These are phyloP conservation scores for Alternaria ethzedia DNA, from an alignment of 2,329 filamentous ascomycete genomes.

Conservation along the genomic window DNA sequence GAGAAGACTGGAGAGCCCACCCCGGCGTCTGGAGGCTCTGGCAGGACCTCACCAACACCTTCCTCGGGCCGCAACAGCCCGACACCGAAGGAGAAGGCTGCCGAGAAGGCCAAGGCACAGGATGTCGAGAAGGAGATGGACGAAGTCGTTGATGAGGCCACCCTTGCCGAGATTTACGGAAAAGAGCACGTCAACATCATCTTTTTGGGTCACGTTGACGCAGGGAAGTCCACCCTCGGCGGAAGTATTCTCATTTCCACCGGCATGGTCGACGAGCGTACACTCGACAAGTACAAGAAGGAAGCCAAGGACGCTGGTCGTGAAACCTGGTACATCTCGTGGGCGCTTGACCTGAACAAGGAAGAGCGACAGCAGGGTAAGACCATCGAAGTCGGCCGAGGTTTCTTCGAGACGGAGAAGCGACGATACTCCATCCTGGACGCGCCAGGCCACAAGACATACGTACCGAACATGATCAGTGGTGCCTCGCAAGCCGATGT, in stretches of 20 bases:
- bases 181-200: conserved; percentile 96
- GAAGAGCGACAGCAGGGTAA: conserved; percentile 97
- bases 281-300: conserved; percentile 88
- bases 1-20: conserved; percentile 82
- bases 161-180: conserved; percentile 92
- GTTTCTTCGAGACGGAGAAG: conserved; percentile 93
- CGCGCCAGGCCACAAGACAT: conserved; percentile 96
- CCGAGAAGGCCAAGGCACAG: conserved; percentile 73
- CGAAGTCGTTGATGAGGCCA: conserved; percentile 79
- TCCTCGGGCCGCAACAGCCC: conserved; percentile 87
- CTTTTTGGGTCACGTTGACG: conserved; percentile 97
- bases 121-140: conserved; percentile 83
- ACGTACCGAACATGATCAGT: conserved; percentile 97
- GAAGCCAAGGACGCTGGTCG: conserved; percentile 95
- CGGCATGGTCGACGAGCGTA: conserved; percentile 99
- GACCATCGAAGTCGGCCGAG: conserved; percentile 95
- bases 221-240: conserved; percentile 94
- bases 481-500: conserved; percentile 71
- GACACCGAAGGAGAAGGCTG: conserved; percentile 64
- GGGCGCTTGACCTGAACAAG: conserved; percentile 96
- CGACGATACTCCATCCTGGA: conserved; percentile 96
- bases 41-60: conserved; percentile 79
- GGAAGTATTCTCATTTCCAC: conserved; percentile 91
- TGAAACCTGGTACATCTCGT: conserved; percentile 98
- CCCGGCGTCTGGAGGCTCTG: conserved; percentile 59